Conservation (phyloP, 2,329 filamentous ascomycete species). For the Drechslerella dactyloides region DNA sequence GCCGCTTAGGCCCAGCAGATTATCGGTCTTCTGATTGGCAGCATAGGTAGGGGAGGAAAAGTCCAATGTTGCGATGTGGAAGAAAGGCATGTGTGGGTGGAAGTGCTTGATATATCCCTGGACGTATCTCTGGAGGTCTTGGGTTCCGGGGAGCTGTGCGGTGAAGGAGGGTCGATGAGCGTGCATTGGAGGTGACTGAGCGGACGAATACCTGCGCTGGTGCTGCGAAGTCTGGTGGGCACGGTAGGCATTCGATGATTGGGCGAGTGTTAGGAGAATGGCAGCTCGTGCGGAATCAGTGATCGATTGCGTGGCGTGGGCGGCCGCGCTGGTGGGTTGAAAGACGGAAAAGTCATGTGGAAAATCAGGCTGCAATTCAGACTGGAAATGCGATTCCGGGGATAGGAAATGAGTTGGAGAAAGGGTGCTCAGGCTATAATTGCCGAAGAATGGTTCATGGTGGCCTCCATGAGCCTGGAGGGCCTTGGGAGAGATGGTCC, state of each 20-base stretch:
- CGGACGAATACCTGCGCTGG: conserved; percentile 59
- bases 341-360: conserved; percentile 64
- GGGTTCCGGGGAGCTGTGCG: conserved; percentile 72
- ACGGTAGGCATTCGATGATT: conserved; percentile 68
- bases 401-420: conserved; percentile 62
- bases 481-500: conserved; percentile 55
- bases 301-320: conserved; percentile 68
- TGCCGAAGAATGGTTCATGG: conserved; percentile 45
- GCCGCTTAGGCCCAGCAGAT: conserved; percentile 64
- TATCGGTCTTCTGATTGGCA: conserved; percentile 66
- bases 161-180: conserved; percentile 56
- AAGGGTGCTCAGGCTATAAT: conserved; percentile 60
- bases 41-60: conserved; percentile 79
- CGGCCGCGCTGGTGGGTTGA: conserved; percentile 33
- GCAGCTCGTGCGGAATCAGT: conserved; percentile 71
- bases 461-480: conserved; percentile 49
- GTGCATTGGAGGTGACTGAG: conserved; percentile 54
- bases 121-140: conserved; percentile 88
- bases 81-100: conserved; percentile 91
- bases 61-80: conserved; percentile 87
- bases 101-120: conserved; percentile 89
- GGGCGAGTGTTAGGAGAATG: conserved; percentile 67
- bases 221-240: conserved; percentile 64
- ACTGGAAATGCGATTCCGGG: conserved; percentile 62
- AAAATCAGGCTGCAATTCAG: conserved; percentile 64